Evolutionary conservation across 805 yeast species (phyloP).

Genomic region (Candida awuae): DNA sequence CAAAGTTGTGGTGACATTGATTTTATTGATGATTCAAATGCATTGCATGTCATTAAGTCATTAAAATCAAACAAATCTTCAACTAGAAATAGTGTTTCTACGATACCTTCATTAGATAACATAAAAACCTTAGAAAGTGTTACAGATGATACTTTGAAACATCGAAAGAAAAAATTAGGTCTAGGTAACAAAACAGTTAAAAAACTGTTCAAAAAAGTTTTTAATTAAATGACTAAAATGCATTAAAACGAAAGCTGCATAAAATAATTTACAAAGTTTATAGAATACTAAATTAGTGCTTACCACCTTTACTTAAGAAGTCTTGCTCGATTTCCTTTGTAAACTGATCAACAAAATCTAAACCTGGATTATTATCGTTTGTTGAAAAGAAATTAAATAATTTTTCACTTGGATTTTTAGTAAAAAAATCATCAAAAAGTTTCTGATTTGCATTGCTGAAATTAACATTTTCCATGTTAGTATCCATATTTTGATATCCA

Average conservation of each 20-base stretch:
- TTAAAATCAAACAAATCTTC: not conserved
- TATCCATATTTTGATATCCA: not conserved
- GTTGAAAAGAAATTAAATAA: constrained; percentile 43
- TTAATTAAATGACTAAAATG: constrained; percentile 1
- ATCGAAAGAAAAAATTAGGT: not conserved
- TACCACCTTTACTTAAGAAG: constrained; percentile 31
- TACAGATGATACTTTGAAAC: not conserved
- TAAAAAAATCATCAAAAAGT: constrained; percentile 28
- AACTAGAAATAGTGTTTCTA: not conserved
- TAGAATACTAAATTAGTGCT: constrained; percentile 4
- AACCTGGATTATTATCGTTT: constrained; percentile 40
- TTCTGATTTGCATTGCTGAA: constrained; percentile 21
- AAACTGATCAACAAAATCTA: constrained; percentile 67
- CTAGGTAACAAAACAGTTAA: constrained; percentile 4
- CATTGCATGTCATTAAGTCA: not conserved
- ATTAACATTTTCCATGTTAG: constrained; percentile 6
- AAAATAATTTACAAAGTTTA: not conserved
- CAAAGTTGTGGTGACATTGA: no score
- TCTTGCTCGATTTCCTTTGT: constrained; percentile 73
- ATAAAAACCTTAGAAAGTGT: no score
- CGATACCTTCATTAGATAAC: not conserved
- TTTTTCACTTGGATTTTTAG: constrained; percentile 29
- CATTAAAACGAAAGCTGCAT: no score
- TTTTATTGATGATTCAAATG: not conserved
- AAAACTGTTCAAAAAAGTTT: constrained; percentile 9